Conservation (phyloP, 345 rosid genomes). For the Brassica napus region DNA sequence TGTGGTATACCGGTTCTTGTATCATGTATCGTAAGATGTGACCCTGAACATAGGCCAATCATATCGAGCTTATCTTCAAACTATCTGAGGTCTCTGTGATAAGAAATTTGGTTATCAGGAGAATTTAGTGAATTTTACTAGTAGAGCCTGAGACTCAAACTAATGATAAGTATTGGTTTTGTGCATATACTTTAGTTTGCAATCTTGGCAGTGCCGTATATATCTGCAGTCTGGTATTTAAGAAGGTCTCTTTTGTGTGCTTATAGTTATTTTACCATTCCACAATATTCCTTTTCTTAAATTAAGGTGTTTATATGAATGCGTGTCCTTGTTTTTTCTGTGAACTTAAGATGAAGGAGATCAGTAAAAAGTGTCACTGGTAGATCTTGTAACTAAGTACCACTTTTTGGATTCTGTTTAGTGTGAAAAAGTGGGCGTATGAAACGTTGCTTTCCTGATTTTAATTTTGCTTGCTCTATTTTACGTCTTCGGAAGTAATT, state of each 20-base stretch:
- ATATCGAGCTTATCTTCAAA: conserved; percentile 9
- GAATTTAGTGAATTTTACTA: not conserved
- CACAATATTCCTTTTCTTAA: not conserved
- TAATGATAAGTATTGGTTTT: conserved; percentile 13
- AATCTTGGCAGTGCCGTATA: not conserved
- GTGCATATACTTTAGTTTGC: conserved; percentile 14
- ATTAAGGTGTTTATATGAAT: conserved; percentile 1
- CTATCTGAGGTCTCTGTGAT: conserved; percentile 5
- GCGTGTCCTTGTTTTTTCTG: conserved; percentile 4
- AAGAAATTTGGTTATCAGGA: conserved; percentile 20
- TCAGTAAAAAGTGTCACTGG: conserved; percentile 4
- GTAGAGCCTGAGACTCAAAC: conserved; percentile 14
- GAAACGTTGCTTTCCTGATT: conserved; percentile 2
- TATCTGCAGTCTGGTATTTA: conserved; percentile 5
- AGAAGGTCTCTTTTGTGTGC: conserved; percentile 8
- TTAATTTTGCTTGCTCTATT: conserved; percentile 2
- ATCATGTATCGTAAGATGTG: conserved; percentile 3
- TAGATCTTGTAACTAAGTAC: conserved; percentile 12
- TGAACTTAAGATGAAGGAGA: conserved; percentile 8
- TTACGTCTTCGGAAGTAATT: not conserved
- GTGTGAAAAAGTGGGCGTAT: conserved; percentile 1
- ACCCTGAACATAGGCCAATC: not conserved
- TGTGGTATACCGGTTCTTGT: conserved; percentile 9
- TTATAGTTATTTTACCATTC: conserved; percentile 8
- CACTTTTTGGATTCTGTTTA: conserved; percentile 1